These are phyloP conservation scores for Arthroderma sp. DNA, from an alignment of 2,329 filamentous ascomycete species.

Conservation along the genomic window DNA sequence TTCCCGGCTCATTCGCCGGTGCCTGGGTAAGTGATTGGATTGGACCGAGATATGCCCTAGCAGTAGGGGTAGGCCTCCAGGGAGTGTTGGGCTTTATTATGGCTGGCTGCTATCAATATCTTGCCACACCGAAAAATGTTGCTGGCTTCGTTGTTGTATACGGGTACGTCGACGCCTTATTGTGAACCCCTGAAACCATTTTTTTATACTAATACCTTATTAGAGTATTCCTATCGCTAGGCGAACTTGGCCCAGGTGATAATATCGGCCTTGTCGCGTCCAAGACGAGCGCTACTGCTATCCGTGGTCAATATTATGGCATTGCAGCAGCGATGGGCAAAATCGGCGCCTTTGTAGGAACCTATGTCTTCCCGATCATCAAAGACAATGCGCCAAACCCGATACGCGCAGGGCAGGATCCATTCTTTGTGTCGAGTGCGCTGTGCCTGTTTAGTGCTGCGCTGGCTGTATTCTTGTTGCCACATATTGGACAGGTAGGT, in stretches of 20 bases:
- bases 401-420: constrained; percentile 60
- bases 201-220: neutral
- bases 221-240: constrained; percentile 60
- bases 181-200: neutral
- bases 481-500: constrained; percentile 52
- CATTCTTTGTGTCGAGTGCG: constrained; percentile 72
- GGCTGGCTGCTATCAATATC: constrained; percentile 61
- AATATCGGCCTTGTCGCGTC: constrained; percentile 81
- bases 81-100: constrained; percentile 77
- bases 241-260: constrained; percentile 75
- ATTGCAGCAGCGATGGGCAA: constrained; percentile 38
- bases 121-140: constrained; percentile 56
- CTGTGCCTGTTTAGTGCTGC: constrained; percentile 64
- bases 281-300: constrained; percentile 76
- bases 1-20: constrained; percentile 68
- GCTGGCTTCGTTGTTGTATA: constrained; percentile 69
- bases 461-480: constrained; percentile 56
- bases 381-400: constrained; percentile 43
- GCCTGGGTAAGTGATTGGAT: constrained; percentile 66
- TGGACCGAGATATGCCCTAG: constrained; percentile 64
- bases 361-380: constrained; percentile 68
- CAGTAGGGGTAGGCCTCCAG: constrained; percentile 58
- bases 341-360: constrained; percentile 64
- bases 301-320: constrained; percentile 64
- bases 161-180: constrained; percentile 35